Evolutionary conservation across 2,329 filamentous ascomycete genomes (phyloP).

Genomic region (Aspergillus unguis): DNA sequence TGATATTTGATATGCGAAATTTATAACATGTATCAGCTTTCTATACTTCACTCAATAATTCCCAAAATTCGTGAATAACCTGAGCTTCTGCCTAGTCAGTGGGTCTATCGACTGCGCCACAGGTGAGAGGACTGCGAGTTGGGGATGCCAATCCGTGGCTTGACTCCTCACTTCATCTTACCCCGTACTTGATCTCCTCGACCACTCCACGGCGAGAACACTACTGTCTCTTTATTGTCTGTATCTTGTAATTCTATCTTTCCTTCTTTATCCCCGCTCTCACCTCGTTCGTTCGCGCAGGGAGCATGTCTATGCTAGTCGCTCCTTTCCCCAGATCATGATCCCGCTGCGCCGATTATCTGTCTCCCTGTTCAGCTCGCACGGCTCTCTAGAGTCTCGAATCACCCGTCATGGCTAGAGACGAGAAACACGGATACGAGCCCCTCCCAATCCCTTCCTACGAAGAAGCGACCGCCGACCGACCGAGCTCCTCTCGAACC

Average conservation of each 20-base stretch:
- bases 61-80: too few relatives aligned
- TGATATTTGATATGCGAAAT: too few relatives aligned
- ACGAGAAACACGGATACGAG: constrained; percentile 58
- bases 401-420: constrained; percentile 40
- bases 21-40: too few relatives aligned
- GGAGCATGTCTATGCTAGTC: constrained; percentile 31
- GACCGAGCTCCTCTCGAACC: constrained; percentile 50
- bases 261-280: too few relatives aligned
- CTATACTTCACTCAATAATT: too few relatives aligned
- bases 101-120: constrained; percentile 18
- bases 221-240: constrained; percentile 2
- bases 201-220: constrained; percentile 1
- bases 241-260: neutral
- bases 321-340: constrained; percentile 40
- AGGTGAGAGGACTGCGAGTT: neutral
- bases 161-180: constrained; percentile 7
- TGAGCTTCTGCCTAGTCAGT: neutral
- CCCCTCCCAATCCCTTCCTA: constrained; percentile 74
- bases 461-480: constrained; percentile 70
- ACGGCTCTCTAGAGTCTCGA: constrained; percentile 32
- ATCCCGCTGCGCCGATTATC: constrained; percentile 31
- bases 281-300: constrained; percentile 9
- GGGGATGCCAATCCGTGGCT: constrained; percentile 5
- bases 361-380: constrained; percentile 28
- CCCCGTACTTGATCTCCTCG: constrained; percentile 4